Percentiles rank a stretch among this genome's conserved stretches.
Conservation (phyloP, 148 eudicot genomes). For the Rhododendron mucronatum region DNA sequence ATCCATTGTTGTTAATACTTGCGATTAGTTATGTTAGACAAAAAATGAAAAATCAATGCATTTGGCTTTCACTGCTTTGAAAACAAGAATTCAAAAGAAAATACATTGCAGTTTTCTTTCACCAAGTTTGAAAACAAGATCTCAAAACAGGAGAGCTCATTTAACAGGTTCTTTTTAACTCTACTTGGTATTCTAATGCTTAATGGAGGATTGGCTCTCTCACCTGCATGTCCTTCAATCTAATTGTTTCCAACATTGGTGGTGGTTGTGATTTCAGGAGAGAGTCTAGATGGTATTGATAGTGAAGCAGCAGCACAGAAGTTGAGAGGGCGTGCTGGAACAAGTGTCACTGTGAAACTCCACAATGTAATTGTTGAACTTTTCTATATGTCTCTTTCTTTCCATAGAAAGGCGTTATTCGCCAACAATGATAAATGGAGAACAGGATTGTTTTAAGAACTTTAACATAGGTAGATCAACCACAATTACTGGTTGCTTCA, state of each 20-base stretch:
- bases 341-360: slow-evolving; percentile 81
- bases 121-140: neutral
- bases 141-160: neutral
- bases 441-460: neutral
- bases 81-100: neutral
- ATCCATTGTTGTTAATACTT: neutral
- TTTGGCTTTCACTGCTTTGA: neutral
- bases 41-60: neutral
- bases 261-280: slow-evolving; percentile 42
- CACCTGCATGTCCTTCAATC: neutral
- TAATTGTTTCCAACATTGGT: neutral
- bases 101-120: neutral
- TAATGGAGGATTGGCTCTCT: neutral
- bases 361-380: slow-evolving; percentile 41
- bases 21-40: neutral
- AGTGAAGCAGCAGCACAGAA: slow-evolving; percentile 94
- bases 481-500: neutral
- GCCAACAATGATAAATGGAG: neutral
- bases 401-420: neutral
- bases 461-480: neutral
- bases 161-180: neutral
- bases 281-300: slow-evolving; percentile 63
- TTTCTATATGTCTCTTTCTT: neutral
- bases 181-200: neutral
- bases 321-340: slow-evolving; percentile 87